Conservation (phyloP, 2,329 filamentous ascomycete species). For the Mycogone perniciosa region DNA sequence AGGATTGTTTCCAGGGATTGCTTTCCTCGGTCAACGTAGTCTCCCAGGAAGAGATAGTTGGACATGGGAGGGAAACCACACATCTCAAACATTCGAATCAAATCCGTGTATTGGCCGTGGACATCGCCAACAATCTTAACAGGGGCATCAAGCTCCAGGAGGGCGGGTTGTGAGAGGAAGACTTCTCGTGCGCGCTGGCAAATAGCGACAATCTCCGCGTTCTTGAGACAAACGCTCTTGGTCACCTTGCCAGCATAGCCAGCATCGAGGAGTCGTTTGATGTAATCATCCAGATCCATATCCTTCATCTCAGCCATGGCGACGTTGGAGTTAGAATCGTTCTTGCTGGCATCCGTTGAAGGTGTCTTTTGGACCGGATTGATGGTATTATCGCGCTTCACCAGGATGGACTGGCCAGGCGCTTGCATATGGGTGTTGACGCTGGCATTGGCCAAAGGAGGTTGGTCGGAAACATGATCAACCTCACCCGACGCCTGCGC, state of each 20-base stretch:
- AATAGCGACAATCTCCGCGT: slow-evolving; percentile 92
- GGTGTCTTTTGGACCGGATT: slow-evolving; percentile 52
- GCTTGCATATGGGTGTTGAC: slow-evolving; percentile 55
- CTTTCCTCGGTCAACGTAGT: slow-evolving; percentile 95
- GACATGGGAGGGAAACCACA: slow-evolving; percentile 88
- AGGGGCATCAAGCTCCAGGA: slow-evolving; percentile 85
- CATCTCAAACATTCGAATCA: slow-evolving; percentile 98
- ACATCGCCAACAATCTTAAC: slow-evolving; percentile 98
- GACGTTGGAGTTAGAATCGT: slow-evolving; percentile 50
- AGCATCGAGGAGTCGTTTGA: slow-evolving; percentile 86
- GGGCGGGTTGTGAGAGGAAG: slow-evolving; percentile 83
- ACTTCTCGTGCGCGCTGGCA: slow-evolving; percentile 84
- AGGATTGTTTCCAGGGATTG: slow-evolving; percentile 93
- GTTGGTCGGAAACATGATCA: slow-evolving; percentile 87
- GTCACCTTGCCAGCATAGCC: slow-evolving; percentile 96
- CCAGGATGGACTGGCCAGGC: slow-evolving; percentile 82
- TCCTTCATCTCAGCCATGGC: slow-evolving; percentile 88
- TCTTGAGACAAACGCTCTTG: slow-evolving; percentile 94
- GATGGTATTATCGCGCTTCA: slow-evolving; percentile 67
- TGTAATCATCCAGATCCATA: slow-evolving; percentile 94
- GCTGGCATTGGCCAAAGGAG: slow-evolving; percentile 61
- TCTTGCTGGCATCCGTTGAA: slow-evolving; percentile 37
- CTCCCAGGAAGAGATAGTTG: slow-evolving; percentile 91
- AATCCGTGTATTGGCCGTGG: slow-evolving; percentile 91
- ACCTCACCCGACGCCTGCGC: slow-evolving; percentile 87